Evolutionary conservation across 169 alveolate genomes (phyloP).

Genomic region (Perkinsus olseni): DNA sequence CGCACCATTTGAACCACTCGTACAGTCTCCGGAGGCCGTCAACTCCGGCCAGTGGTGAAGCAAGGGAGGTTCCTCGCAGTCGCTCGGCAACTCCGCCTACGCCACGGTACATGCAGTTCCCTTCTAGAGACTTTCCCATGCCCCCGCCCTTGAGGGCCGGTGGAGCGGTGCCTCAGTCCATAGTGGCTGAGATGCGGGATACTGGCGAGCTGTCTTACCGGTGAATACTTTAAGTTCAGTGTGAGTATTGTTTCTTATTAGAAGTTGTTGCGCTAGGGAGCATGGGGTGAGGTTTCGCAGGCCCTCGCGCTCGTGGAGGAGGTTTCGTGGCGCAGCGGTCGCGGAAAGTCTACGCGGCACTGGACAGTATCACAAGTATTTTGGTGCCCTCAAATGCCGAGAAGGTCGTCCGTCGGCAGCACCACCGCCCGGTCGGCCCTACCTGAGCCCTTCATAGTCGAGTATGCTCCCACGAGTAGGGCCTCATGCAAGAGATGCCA

Average conservation of each 20-base stretch:
- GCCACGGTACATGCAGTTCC: neutral
- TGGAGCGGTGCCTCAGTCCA: neutral
- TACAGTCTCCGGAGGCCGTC: neutral
- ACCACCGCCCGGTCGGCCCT: neutral
- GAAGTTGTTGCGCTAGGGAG: no score
- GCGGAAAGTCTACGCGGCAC: no score
- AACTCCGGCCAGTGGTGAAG: neutral
- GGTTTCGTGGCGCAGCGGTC: no score
- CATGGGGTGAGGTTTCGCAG: no score
- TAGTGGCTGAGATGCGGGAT: neutral
- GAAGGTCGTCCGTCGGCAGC: neutral
- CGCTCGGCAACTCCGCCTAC: neutral
- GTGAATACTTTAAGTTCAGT: neutral
- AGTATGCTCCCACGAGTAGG: neutral
- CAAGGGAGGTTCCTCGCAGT: neutral
- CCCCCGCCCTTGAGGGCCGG: neutral
- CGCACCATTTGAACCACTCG: neutral
- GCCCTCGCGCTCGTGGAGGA: no score
- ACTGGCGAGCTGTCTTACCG: neutral
- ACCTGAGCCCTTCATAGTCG: neutral
- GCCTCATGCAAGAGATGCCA: neutral
- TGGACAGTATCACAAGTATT: no score
- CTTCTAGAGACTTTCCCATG: neutral
- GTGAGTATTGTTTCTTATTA: neutral
- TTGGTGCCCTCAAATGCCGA: neutral